Conservation (phyloP, 1,139 yeast genomes). For the Geotrichum klebahnii region DNA sequence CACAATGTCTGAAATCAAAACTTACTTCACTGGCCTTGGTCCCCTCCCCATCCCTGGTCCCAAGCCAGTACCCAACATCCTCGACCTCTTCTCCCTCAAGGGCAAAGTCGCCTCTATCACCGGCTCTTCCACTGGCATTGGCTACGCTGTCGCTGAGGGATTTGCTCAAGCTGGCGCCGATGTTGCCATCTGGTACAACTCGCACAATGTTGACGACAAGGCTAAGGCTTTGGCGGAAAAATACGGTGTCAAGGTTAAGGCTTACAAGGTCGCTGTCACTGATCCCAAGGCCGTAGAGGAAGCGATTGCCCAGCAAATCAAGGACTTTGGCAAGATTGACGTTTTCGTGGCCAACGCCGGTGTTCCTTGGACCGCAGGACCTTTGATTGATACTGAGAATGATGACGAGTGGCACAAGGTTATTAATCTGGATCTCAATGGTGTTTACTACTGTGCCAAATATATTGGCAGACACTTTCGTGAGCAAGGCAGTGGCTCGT, state of each 20-base stretch:
- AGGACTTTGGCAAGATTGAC: constrained; percentile 76
- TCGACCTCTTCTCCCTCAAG: constrained; percentile 48
- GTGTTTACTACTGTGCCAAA: constrained; percentile 73
- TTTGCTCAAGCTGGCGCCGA: constrained; percentile 90
- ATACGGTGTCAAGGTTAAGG: constrained; percentile 63
- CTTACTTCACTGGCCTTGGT: constrained; percentile 37
- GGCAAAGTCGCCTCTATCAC: constrained; percentile 87
- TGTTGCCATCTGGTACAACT: constrained; percentile 78
- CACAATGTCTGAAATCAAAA: constrained; percentile 25
- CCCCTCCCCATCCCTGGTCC: constrained; percentile 39
- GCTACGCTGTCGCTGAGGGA: constrained; percentile 77
- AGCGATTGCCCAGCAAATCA: constrained; percentile 54
- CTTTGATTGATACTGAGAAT: constrained; percentile 56
- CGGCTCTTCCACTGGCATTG: constrained; percentile 85
- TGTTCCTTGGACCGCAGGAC: constrained; percentile 77
- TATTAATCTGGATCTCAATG: constrained; percentile 66
- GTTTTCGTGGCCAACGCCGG: constrained; percentile 90
- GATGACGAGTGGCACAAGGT: constrained; percentile 63
- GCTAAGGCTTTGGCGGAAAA: constrained; percentile 55
- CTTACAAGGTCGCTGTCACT: constrained; percentile 69
- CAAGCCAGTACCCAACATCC: constrained; percentile 34
- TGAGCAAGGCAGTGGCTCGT: constrained; percentile 65
- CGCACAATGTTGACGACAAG: constrained; percentile 57
- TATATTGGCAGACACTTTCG: constrained; percentile 67
- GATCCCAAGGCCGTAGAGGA: constrained; percentile 55